phyloP scores from a whole-genome alignment of 2,329 filamentous ascomycete genomes.

The Arthroderma sp. region DNA sequence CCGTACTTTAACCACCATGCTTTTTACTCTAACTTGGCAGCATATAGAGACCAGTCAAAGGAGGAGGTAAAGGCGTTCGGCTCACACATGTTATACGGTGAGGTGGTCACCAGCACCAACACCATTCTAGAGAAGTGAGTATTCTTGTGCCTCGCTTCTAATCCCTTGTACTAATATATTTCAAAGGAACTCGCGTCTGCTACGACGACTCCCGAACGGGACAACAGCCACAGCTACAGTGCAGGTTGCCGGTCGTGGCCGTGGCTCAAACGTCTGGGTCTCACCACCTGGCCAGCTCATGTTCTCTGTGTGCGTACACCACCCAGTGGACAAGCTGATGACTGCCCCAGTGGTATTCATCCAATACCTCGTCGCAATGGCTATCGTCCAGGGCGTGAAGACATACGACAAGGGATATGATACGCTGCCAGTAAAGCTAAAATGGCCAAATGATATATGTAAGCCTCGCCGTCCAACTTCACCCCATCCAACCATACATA shows the following conservation, averaged over 20 bases:
- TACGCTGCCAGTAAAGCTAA: constrained; percentile 67
- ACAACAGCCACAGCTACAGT: constrained; percentile 79
- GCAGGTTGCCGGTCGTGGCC: constrained; percentile 75
- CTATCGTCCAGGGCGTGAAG: constrained; percentile 71
- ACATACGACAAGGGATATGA: constrained; percentile 66
- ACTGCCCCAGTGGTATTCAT: constrained; percentile 79
- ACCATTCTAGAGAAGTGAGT: constrained; percentile 75
- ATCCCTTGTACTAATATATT: constrained; percentile 7
- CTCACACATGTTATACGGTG: constrained; percentile 67
- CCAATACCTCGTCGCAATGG: constrained; percentile 83
- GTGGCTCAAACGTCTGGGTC: constrained; percentile 89
- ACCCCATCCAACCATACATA: neutral
- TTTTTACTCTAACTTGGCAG: constrained; percentile 59
- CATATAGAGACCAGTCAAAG: constrained; percentile 50
- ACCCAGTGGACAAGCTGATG: constrained; percentile 59
- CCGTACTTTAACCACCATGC: constrained; percentile 75
- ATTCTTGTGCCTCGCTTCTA: neutral
- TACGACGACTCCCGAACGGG: constrained; percentile 67
- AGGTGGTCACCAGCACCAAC: constrained; percentile 88
- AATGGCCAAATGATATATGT: constrained; percentile 97
- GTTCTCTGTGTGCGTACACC: constrained; percentile 78
- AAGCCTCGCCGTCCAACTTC: constrained; percentile 26
- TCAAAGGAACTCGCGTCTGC: constrained; percentile 61
- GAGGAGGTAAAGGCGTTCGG: constrained; percentile 58
- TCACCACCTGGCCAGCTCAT: constrained; percentile 76